Evolutionary conservation across 257 asterid genomes (phyloP), one percentile per base, ranked within the genome.

Genomic region (Vinca minor): DNA sequence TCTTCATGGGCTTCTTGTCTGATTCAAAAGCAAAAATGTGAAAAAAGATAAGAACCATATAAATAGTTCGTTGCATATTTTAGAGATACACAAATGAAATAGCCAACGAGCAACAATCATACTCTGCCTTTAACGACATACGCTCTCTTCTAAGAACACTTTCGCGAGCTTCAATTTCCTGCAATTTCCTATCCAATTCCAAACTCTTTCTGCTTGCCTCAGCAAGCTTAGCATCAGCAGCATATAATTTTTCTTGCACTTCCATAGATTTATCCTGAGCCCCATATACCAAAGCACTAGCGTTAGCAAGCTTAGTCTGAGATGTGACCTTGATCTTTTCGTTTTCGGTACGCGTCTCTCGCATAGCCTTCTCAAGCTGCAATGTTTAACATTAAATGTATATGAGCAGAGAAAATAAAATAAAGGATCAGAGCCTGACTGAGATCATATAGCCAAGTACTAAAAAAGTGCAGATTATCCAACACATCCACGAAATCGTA

Each of bases 201-300:
- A 77, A 62, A 70, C 78, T 79, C 77, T 82, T 91, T 67, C 86
- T 74, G 71, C 71, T 86, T 72, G 95, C 94, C 74, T 86, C 95
- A 15, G 96, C 85, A 77, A 88, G 91, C 73, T 80, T 91, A 39
- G 87, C 87, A 78, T 91, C 95, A 45, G 95, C 94, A 74, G 84
- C 80, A 83, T 78, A 73, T 69, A 78, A 72, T 80, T 80, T 84
- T 59, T 81, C 89, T 66, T 83, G 79, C 75, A 88, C 85, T 67
- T 91, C 87, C 46, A 76, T 63, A 52, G 94, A 88, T 73, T 77
- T 81, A 58, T 81, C 88, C 47, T 82, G 79, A 72, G 79, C 74
- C 68, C 86, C 95, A 69, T 79, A 79, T 59, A 75, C 80, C 74
- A 85, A 61, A 72, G 82, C 78, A 64, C 74, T 73, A 41, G 96